These are phyloP conservation scores for Wickerhamomyces ciferrii DNA, from an alignment of 805 yeast species.

Conservation along the genomic window DNA sequence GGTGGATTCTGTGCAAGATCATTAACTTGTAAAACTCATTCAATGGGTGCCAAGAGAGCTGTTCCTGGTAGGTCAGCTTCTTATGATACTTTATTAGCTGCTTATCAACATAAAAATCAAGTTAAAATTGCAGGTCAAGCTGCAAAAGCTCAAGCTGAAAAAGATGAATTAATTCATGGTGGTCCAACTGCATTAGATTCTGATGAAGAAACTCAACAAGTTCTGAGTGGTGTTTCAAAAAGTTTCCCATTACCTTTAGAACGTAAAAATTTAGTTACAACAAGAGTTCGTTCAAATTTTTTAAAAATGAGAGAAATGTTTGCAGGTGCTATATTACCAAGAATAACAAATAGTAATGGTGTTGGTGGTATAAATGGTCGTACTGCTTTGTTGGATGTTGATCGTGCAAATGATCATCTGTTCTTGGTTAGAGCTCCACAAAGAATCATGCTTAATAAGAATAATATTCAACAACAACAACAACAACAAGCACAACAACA, in stretches of 20 bases:
- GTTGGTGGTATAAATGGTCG: conserved; percentile 80
- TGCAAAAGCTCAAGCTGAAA: conserved; percentile 72
- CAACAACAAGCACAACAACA: conserved; percentile 8
- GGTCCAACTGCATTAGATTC: conserved; percentile 43
- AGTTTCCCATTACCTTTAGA: conserved; percentile 84
- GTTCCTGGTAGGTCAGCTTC: conserved; percentile 92
- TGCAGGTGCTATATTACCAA: conserved; percentile 74
- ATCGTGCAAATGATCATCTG: conserved; percentile 60
- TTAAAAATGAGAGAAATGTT: conserved; percentile 91
- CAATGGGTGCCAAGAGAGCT: conserved; percentile 97
- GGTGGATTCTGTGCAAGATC: conserved; percentile 98
- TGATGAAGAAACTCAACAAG: conserved; percentile 90
- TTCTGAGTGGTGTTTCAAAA: conserved; percentile 80
- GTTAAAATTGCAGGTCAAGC: conserved; percentile 82
- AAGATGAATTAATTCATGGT: conserved; percentile 54
- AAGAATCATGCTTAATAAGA: conserved; percentile 23
- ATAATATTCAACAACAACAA: conserved; percentile 9
- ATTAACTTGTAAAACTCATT: conserved; percentile 93
- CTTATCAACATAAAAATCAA: conserved; percentile 89
- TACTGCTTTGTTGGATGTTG: conserved; percentile 70
- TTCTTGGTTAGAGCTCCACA: conserved; percentile 48
- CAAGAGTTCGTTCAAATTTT: conserved; percentile 64
- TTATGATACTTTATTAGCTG: conserved; percentile 80
- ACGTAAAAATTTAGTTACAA: conserved; percentile 63
- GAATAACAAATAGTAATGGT: conserved; percentile 49